A percentile compares a stretch with the other conserved stretches of the same genome.
phyloP scores from a whole-genome alignment of 2,329 filamentous ascomycete species.

The Ascochyta pisi region DNA sequence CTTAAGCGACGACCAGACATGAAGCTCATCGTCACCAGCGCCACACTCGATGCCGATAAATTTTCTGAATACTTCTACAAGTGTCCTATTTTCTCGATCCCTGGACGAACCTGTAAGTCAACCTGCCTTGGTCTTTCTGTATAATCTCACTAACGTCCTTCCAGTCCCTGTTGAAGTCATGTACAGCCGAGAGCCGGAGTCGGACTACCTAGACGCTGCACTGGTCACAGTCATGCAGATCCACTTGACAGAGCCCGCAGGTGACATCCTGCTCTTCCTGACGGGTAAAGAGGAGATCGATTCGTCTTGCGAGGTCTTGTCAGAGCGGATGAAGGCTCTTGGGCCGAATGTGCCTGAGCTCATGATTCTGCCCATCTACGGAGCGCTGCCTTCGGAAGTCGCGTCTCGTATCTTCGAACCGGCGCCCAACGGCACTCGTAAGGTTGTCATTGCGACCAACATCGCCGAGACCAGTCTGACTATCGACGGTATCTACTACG shows the following conservation, averaged over 20 bases:
- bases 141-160: background rate
- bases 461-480: constrained; percentile 98
- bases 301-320: constrained; percentile 88
- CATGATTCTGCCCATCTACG: constrained; percentile 94
- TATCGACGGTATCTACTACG: constrained; percentile 97
- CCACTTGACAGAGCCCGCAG: constrained; percentile 87
- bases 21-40: constrained; percentile 99
- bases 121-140: too few relatives aligned
- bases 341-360: constrained; percentile 90
- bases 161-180: constrained; percentile 85
- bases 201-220: constrained; percentile 92
- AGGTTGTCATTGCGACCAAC: constrained; percentile 97
- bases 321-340: constrained; percentile 94
- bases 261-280: constrained; percentile 95
- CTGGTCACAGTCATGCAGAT: constrained; percentile 99
- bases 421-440: constrained; percentile 81
- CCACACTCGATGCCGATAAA: constrained; percentile 95
- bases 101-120: constrained; percentile 75
- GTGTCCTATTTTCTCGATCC: constrained; percentile 95
- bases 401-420: constrained; percentile 95
- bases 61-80: constrained; percentile 96
- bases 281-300: constrained; percentile 99
- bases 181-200: constrained; percentile 93
- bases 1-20: constrained; percentile 81
- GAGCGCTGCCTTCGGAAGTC: constrained; percentile 89